phyloP scores from a whole-genome alignment of 495 filamentous ascomycete genomes.

The Neurospora sp. region DNA sequence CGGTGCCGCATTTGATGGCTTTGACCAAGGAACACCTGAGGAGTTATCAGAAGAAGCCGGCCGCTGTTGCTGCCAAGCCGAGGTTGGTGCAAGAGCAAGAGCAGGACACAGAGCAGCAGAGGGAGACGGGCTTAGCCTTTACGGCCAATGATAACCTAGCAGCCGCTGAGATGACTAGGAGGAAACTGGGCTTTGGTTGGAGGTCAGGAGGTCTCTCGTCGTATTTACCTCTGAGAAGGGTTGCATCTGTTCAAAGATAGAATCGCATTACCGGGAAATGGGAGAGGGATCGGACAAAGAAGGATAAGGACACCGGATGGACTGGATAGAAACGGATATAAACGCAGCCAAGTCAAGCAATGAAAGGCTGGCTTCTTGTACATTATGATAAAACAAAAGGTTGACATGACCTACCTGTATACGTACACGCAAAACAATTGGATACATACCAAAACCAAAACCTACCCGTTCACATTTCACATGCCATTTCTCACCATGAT shows the following conservation, averaged over 20 bases:
- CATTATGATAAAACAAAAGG: not conserved
- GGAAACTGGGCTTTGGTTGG: not conserved
- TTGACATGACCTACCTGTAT: not conserved
- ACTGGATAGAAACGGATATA: not conserved
- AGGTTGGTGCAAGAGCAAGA: not conserved
- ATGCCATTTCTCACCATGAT: not conserved
- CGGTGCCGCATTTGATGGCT: not conserved
- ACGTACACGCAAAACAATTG: not conserved
- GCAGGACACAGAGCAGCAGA: not conserved
- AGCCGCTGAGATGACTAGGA: not conserved
- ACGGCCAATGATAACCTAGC: not conserved
- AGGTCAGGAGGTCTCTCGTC: not conserved
- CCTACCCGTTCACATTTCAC: not conserved
- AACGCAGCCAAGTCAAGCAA: not conserved
- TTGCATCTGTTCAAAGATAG: not conserved
- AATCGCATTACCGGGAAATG: not conserved
- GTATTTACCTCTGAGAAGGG: not conserved
- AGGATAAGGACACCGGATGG: not conserved
- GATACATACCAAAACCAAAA: not conserved
- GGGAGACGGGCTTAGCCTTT: not conserved
- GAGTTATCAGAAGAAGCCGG: not conserved
- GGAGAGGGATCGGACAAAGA: not conserved
- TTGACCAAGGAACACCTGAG: not conserved
- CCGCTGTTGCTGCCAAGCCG: not conserved
- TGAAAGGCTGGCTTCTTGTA: not conserved